A percentile compares a stretch with the other conserved stretches of the same genome.
Conservation (phyloP, 768 basidiomycete genomes). For the Scleroderma bovista region DNA sequence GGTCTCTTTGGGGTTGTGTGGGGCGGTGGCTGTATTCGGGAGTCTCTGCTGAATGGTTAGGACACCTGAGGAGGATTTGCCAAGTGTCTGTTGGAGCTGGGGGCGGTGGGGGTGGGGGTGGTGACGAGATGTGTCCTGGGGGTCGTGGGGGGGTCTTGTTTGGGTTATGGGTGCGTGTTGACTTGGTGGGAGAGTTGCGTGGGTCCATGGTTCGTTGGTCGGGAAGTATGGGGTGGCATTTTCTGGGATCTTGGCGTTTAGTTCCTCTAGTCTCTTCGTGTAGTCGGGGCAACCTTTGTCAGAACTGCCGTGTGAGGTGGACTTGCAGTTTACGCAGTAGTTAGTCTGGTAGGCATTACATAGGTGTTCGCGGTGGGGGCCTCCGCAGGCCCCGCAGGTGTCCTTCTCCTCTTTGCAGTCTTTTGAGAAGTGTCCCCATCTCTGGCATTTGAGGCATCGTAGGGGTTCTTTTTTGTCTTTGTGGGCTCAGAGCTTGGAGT, state of each 20-base stretch:
- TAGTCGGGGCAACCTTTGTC: slow-evolving; percentile 6
- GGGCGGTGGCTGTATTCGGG: no score
- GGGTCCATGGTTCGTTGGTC: slow-evolving; percentile 6
- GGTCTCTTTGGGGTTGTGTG: no score
- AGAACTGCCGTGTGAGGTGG: slow-evolving; percentile 4
- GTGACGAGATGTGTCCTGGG: neutral
- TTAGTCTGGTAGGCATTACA: neutral
- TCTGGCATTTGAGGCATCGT: neutral
- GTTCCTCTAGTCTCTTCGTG: neutral
- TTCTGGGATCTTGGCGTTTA: slow-evolving; percentile 3
- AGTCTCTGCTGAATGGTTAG: neutral
- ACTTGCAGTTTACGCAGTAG: neutral
- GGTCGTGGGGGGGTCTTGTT: neutral
- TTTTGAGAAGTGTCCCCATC: neutral
- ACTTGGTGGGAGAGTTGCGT: neutral
- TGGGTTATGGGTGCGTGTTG: neutral
- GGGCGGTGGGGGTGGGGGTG: no score
- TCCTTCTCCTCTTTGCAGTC: neutral
- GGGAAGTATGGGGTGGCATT: slow-evolving; percentile 12
- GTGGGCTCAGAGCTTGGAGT: neutral
- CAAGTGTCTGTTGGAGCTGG: neutral
- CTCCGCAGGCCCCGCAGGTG: neutral
- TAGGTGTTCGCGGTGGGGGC: neutral
- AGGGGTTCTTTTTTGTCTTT: slow-evolving; percentile 2
- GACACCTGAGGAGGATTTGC: no score